Evolutionary conservation across 129 eudicot genomes (phyloP), one percentile per base, ranked within the genome.

Genomic region (Apium graveolens): DNA sequence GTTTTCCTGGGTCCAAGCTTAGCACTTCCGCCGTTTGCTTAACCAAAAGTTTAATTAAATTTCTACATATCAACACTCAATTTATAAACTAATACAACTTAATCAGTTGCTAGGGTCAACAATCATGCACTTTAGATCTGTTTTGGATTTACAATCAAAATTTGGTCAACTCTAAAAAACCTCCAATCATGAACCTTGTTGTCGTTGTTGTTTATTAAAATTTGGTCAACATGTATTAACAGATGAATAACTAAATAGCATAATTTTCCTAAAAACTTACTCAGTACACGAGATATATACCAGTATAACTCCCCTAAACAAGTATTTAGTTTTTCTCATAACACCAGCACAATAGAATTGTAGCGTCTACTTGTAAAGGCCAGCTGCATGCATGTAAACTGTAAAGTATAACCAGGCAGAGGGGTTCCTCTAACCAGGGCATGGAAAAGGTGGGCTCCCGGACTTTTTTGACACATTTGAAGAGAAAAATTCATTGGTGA

Each of bases 11-110:
- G 84, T 80, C 87, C 62, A 81, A 65, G 11, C 21, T 20, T 26
- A 73, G 83, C 85, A 83, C 87, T 74, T 81, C 80, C 87, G 87
- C 87, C 90, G 86, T 84, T 77, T 65, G 78, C 83, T 53, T 7
- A 32, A 63, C 12, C 21, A 31, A 75, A 63, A 11, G 21, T 35
- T 75, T 74, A 49, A 48, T 4, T 32, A 24, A 34, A 57, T 21
- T 68, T 10, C 45, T 20, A 14, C 27, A 21, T 34, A 8, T 37
- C 6, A 17, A 70, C 46, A 0, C 27, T 10, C 41, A 21, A 14
- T 11, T 18, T 1, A 32, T 18, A 18, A 70, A 38, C 20, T 35
- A 7, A 37, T 34, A 5, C 43, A 34, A 9, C 29, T 29, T 73
- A 77, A 73, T 62, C 82, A 31, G 60, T 55, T 77, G 41, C 82